phyloP scores from a whole-genome alignment of 2,329 filamentous ascomycete genomes.

The Hypomyces perniciosus region DNA sequence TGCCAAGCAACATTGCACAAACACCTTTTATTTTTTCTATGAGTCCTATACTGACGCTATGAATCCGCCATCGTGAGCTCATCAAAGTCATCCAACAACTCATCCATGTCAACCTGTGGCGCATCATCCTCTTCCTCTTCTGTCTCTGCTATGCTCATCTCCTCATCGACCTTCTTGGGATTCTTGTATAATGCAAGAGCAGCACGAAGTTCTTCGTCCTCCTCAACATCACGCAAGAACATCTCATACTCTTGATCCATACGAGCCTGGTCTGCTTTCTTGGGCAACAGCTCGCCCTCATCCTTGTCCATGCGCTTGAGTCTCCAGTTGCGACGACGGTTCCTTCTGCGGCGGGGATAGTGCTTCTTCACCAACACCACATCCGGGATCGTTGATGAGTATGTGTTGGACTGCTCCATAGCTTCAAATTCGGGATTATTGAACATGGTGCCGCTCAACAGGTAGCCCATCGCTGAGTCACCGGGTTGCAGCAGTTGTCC shows the following conservation, averaged over 20 bases:
- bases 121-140: slow-evolving; percentile 58
- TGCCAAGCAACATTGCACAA: neutral
- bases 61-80: slow-evolving; percentile 54
- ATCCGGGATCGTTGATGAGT: slow-evolving; percentile 76
- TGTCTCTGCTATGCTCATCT: slow-evolving; percentile 63
- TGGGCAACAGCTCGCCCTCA: slow-evolving; percentile 77
- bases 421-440: slow-evolving; percentile 84
- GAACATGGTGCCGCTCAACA: slow-evolving; percentile 83
- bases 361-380: slow-evolving; percentile 96
- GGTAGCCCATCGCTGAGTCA: slow-evolving; percentile 92
- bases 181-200: slow-evolving; percentile 84
- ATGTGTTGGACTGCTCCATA: slow-evolving; percentile 70
- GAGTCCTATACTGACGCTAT: slow-evolving; percentile 11
- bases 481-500: slow-evolving; percentile 79
- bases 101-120: slow-evolving; percentile 70
- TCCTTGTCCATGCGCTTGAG: slow-evolving; percentile 90
- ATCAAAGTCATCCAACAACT: slow-evolving; percentile 87
- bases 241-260: slow-evolving; percentile 93
- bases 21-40: slow-evolving; percentile 21
- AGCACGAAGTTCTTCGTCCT: slow-evolving; percentile 80
- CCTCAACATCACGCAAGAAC: slow-evolving; percentile 95
- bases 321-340: slow-evolving; percentile 79
- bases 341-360: slow-evolving; percentile 80
- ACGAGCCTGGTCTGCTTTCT: slow-evolving; percentile 80
- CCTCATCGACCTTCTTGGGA: slow-evolving; percentile 45